Evolutionary conservation across 2,329 filamentous ascomycete genomes (phyloP), one percentile per base, ranked within the genome.

Genomic region (Neoscytalidium dimidiatum): DNA sequence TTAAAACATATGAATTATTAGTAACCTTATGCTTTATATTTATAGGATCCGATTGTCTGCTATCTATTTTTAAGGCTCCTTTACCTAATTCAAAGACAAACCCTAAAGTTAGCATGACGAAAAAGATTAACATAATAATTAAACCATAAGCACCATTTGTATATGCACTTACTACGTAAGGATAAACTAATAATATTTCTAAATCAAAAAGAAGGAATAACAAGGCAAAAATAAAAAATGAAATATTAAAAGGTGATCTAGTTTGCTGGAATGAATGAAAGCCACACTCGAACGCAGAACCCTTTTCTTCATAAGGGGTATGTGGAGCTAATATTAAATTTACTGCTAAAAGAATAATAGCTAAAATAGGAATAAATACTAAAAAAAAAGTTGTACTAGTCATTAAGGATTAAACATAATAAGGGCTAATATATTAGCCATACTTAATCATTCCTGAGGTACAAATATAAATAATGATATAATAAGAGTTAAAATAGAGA

Each of bases 221-320:
- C 66, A 74, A 61, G 58, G 68, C 71, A 71, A 74, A 75, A 56
- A 74, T 74, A 67, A 74, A 74, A 65, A 75, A 75, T 64, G 73
- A 75, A 64, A 74, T 74, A 72, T 70, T 76, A 69, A 74, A 75
- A 67, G 75, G 71, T 66, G 68, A 71, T 73, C 72, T 73, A 71
- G 74, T 75, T 70, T 75, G 72, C 38, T 74, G 67, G 65, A 75
- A 74, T 48, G 72, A 74, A 69, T 74, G 71, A 68, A 75, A 75
- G 44, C 73, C 72, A 72, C 72, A 76, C 68, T 75, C 72, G 69
- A 75, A 76, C 44, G 66, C 69, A 61, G 65, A 70, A 66, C 74
- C 69, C 70, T 75, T 76, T 71, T 75, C 73, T 68, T 33, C 31
- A 33, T 33, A 33, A 33, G 31, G 31, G 11, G 31, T 33, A 33